Evolutionary conservation across 148 eudicot species (phyloP), one percentile per base, ranked within the genome.

Genomic region (Drosera capensis): DNA sequence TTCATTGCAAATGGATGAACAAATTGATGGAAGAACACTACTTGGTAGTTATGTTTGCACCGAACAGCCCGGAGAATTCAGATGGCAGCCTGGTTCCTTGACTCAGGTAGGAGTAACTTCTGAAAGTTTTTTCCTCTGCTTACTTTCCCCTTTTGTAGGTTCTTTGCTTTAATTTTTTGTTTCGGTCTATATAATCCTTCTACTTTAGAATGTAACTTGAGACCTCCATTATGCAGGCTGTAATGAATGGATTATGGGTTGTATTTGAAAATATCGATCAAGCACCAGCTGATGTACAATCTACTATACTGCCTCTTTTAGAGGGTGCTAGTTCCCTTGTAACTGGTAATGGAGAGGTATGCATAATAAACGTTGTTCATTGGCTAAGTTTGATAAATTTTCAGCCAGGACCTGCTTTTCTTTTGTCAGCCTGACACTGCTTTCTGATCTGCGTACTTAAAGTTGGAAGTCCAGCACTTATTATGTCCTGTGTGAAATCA

Each of bases 11-110:
- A 71, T 90, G 99, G 99, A 90, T 56, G 99, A 90, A 45, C 99
- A 90, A 69, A 78, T 85, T 57, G 99, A 90, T 58, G 99, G 95
- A 26, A 84, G 79, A 64, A 90, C 82, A 36, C 60, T 90, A 56
- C 56, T 90, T 35, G 99, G 99, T 38, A 72, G 74, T 65, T 90
- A 90, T 64, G 99, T 90, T 50, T 90, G 88, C 56, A 66, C 95
- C 3, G 95, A 90, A 51, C 71, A 71, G 59, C 99, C 95, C 48
- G 99, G 99, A 51, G 99, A 90, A 71, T 90, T 90, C 54, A 78
- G 94, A 54, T 90, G 99, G 99, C 99, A 85, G 63, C 95, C 95
- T 48, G 99, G 95, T 56, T 84, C 95, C 47, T 86, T 90, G 43
- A 81, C 94, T 38, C 95, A 90, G 95, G 97, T 90, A 35, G 48